Conservation (phyloP, 768 basidiomycete genomes). For the Tephrocybe sp. region DNA sequence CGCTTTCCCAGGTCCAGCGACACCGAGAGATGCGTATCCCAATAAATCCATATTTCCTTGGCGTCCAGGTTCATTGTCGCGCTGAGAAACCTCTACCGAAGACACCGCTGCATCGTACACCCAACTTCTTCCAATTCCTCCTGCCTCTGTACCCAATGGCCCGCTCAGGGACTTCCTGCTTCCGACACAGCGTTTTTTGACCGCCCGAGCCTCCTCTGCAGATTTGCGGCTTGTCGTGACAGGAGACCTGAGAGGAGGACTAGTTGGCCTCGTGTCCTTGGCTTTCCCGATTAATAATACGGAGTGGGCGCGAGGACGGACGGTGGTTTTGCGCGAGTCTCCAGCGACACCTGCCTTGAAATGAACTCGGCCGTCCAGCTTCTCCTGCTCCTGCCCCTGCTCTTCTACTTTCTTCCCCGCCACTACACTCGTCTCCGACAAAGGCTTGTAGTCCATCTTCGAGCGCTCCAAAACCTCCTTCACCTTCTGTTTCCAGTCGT, state of each 20-base stretch:
- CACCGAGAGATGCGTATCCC: constrained; percentile 2
- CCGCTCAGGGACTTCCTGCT: constrained; percentile 46
- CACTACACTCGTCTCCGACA: constrained; percentile 37
- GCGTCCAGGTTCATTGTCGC: not conserved
- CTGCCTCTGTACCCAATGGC: constrained; percentile 21
- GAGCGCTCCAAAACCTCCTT: constrained; percentile 53
- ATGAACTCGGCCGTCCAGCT: constrained; percentile 21
- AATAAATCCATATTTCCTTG: not conserved
- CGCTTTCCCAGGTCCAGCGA: not conserved
- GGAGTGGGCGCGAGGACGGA: constrained; percentile 36
- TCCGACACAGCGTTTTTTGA: constrained; percentile 60
- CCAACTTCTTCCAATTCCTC: constrained; percentile 36
- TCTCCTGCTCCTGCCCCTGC: constrained; percentile 5
- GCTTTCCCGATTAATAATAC: constrained; percentile 19
- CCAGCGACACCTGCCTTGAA: constrained; percentile 25
- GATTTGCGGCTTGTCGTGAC: constrained; percentile 7
- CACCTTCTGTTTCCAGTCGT: constrained; percentile 60
- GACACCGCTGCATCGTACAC: constrained; percentile 53
- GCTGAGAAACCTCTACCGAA: constrained; percentile 31
- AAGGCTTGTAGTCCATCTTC: constrained; percentile 54
- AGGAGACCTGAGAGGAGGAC: constrained; percentile 5
- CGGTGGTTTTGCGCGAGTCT: constrained; percentile 17
- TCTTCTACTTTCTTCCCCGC: constrained; percentile 12
- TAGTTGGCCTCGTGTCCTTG: constrained; percentile 10
- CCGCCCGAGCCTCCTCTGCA: constrained; percentile 31